Evolutionary conservation across 2,329 filamentous ascomycete genomes (phyloP).

Genomic region (Botrytis squamosa): DNA sequence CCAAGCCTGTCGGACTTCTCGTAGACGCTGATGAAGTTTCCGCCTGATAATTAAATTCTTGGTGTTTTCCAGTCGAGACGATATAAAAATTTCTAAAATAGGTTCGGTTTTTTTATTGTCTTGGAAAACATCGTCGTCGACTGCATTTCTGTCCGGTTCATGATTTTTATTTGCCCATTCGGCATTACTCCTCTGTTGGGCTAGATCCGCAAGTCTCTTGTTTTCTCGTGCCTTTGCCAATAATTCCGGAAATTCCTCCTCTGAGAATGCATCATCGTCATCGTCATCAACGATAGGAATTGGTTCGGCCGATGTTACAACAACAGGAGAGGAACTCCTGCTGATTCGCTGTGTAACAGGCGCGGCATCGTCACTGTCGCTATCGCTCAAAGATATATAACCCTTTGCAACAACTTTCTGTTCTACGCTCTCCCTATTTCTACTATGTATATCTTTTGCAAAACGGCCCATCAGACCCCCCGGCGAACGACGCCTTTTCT

Average conservation of each 20-base stretch:
- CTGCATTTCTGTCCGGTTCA: background rate
- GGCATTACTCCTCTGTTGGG: constrained; percentile 22
- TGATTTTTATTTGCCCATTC: constrained; percentile 26
- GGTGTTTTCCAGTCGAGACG: constrained; percentile 62
- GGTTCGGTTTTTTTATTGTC: constrained; percentile 22
- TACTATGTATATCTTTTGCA: constrained; percentile 25
- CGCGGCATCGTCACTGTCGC: constrained; percentile 25
- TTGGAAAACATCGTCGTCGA: constrained; percentile 24
- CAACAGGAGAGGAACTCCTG: constrained; percentile 1
- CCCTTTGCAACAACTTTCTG: constrained; percentile 22
- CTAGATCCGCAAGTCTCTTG: constrained; percentile 27
- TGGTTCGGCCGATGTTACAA: background rate
- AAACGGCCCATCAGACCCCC: constrained; percentile 28
- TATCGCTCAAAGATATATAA: constrained; percentile 33
- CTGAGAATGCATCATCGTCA: constrained; percentile 30
- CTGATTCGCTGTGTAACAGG: constrained; percentile 4
- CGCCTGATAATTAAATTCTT: constrained; percentile 62
- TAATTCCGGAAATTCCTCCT: constrained; percentile 40
- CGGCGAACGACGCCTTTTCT: constrained; percentile 22
- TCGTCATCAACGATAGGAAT: constrained; percentile 24
- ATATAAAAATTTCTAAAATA: constrained; percentile 64
- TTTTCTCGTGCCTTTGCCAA: constrained; percentile 34
- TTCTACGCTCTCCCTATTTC: constrained; percentile 14
- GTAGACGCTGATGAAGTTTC: constrained; percentile 65
- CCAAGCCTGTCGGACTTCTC: constrained; percentile 69